Evolutionary conservation across 257 asterid species (phyloP).

Genomic region (Linderniella brevidens): DNA sequence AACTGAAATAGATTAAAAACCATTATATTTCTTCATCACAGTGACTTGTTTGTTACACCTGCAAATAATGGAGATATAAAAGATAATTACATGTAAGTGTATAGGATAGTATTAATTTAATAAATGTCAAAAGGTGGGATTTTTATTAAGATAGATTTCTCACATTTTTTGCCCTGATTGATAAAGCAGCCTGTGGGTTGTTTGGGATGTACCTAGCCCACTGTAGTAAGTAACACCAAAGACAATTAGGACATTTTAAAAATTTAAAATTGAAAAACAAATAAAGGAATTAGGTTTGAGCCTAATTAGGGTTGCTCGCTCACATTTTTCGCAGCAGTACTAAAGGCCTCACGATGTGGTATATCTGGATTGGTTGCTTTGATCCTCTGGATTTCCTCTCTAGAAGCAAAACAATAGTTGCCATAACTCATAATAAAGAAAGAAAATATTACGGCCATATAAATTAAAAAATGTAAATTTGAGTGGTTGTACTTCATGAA

Average conservation of each 20-base stretch:
- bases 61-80: too few species aligned
- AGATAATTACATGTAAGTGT: too few species aligned
- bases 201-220: conserved; percentile 95
- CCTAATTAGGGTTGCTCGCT: conserved; percentile 8
- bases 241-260: not conserved
- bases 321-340: conserved; percentile 94
- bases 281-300: not conserved
- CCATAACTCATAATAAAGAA: not conserved
- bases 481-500: conserved; percentile 68
- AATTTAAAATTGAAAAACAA: not conserved
- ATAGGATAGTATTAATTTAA: too few species aligned
- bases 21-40: too few species aligned
- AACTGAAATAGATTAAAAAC: too few species aligned
- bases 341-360: conserved; percentile 97
- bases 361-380: conserved; percentile 88
- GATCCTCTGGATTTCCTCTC: conserved; percentile 94
- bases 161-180: conserved; percentile 34
- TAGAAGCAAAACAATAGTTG: conserved; percentile 6
- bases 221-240: conserved; percentile 16
- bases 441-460: not conserved
- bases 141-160: conserved; percentile 8
- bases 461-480: not conserved
- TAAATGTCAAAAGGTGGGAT: too few species aligned
- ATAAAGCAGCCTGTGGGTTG: conserved; percentile 18
- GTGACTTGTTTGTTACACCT: too few species aligned